These are phyloP conservation scores for Avena atlantica DNA, from an alignment of 176 grass and related monocot genomes.

Conservation along the genomic window DNA sequence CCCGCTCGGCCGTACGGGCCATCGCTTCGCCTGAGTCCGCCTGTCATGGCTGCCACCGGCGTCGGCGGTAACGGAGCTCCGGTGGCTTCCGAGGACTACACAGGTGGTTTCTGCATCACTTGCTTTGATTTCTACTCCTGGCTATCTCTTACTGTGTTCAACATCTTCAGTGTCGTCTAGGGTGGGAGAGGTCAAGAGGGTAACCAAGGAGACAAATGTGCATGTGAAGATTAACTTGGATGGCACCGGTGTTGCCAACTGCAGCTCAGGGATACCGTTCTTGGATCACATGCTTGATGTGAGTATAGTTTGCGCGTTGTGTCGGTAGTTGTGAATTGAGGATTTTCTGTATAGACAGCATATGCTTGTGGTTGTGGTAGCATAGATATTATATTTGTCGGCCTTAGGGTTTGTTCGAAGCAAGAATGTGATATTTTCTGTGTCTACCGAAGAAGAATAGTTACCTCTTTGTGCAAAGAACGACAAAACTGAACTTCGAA, in stretches of 20 bases:
- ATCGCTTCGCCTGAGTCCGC: neutral
- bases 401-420: neutral
- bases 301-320: conserved; percentile 31
- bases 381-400: neutral
- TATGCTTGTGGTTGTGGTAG: neutral
- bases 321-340: neutral
- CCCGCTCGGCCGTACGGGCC: neutral
- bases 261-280: conserved; percentile 79
- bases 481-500: neutral
- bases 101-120: neutral
- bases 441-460: neutral
- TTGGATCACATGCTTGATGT: conserved; percentile 98
- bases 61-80: conserved; percentile 42
- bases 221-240: conserved; percentile 87
- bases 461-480: conserved; percentile 6
- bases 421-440: neutral
- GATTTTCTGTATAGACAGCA: neutral
- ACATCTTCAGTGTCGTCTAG: conserved; percentile 44
- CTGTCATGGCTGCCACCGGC: conserved; percentile 13
- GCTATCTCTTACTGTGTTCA: neutral
- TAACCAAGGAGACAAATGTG: conserved; percentile 88
- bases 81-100: neutral
- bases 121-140: neutral
- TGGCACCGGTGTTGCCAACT: conserved; percentile 71
- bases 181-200: conserved; percentile 77